Percentiles rank a stretch among this genome's conserved stretches.
Evolutionary conservation across 2,329 filamentous ascomycete species (phyloP).

Genomic region (Seiridium cupressi): DNA sequence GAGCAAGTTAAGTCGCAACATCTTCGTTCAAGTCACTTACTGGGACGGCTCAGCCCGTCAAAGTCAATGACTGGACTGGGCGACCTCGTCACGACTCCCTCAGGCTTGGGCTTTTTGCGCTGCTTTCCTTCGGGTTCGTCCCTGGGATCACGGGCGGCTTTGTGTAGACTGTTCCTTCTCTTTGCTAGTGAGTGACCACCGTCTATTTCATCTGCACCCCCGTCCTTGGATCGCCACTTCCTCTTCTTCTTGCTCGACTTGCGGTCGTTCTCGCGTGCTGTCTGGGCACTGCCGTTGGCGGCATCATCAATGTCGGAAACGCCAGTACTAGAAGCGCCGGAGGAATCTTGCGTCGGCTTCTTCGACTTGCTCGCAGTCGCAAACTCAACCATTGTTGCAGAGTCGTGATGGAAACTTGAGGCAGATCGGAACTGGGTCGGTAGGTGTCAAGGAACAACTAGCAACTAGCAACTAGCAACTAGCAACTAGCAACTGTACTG

Average conservation of each 20-base stretch:
- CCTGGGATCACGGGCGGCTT: conserved; percentile 59
- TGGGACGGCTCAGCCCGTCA: conserved; percentile 60
- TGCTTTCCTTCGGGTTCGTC: conserved; percentile 44
- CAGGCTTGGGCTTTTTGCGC: conserved; percentile 30
- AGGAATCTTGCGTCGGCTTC: conserved; percentile 14
- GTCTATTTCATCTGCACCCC: conserved; percentile 28
- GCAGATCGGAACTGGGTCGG: too few relatives aligned
- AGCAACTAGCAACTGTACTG: too few relatives aligned
- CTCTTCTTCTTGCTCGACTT: conserved; percentile 30
- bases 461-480: too few relatives aligned
- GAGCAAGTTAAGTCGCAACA: not conserved
- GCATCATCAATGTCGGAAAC: conserved; percentile 30
- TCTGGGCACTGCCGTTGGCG: conserved; percentile 19
- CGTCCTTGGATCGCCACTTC: conserved; percentile 23
- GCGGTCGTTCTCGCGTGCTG: conserved; percentile 21
- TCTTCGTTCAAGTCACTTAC: conserved; percentile 28
- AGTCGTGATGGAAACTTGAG: too few relatives aligned
- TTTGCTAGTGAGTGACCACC: conserved; percentile 29
- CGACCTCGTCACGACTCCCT: conserved; percentile 36
- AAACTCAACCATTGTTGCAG: conserved; percentile 26
- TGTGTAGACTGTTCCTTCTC: conserved; percentile 55
- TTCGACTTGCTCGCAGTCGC: conserved; percentile 12
- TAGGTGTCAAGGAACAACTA: too few relatives aligned
- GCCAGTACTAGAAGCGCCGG: conserved; percentile 16
- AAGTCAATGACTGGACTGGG: conserved; percentile 60